Base-by-base conservation (phyloP, 768 basidiomycete genomes). In the Hysterangium stoloniferum region DNA sequence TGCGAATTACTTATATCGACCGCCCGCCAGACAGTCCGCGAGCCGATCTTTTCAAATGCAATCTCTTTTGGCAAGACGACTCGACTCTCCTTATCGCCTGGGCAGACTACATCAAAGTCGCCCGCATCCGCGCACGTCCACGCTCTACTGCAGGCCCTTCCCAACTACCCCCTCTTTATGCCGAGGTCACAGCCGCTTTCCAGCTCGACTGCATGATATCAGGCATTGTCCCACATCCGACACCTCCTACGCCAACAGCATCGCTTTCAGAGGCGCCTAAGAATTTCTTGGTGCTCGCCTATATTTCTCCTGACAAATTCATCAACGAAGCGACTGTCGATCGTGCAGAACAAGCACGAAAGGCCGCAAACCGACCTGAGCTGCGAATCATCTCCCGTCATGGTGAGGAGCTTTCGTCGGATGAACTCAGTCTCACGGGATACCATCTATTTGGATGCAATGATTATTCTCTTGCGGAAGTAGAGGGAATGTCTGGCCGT, bases 151-250 rank as follows among this genome's bases (percentile, higher is more conserved):
- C 74, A 1, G 76, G 73, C 52, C 41, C 43, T 22, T 42, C 42
- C 41, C 43, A 13, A 29, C 66, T 73, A 7, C 74, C 82, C 0
- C 80, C 82, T 7, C 74, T 83, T 51, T 65, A 80, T 33, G 89
- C 90, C 46, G 95, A 97, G 60, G 86, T 97, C 56, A 91, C 88
- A 0, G 87, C 87, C 2, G 71, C 89, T 34, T 91, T 97, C 66
- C 84, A 92, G 61, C 71, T 98, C 40, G 96, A 98, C 64, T 92
- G 88, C 62, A 94, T 96, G 90, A 79, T 98, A 34, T 79, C 93
- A 1, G 94, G 94, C 19, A 81, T 99, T 50, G 78, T 84, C 2
- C 86, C 89, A 4, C 88, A 92, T 64, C 78, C 79, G 1, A 70
- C 74, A 38, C 64, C 73, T 4, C 29, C 62, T 24, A 51, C 60